Percentiles rank a stretch among this genome's conserved stretches.
Evolutionary conservation across 495 filamentous ascomycete species (phyloP).

Genomic region (Xylaria telfairii): DNA sequence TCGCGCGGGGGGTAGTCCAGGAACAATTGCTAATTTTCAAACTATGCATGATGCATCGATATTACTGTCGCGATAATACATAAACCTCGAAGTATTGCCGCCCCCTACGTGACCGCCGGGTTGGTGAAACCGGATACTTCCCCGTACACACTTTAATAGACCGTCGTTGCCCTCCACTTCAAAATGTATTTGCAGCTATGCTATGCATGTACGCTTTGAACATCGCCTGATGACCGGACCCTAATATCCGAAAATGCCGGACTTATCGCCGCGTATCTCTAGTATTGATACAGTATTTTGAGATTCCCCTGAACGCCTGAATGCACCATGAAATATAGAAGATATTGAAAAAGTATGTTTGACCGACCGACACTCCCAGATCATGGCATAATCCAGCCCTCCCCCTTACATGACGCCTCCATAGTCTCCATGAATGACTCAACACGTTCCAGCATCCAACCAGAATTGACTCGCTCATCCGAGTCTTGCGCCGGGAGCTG

Average conservation of each 20-base stretch:
- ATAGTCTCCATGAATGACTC: not conserved
- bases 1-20: too few species aligned
- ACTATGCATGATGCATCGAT: too few species aligned
- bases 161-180: not conserved
- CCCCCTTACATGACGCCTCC: slow-evolving; percentile 10
- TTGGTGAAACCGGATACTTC: too few species aligned
- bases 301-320: not conserved
- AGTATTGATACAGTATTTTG: slow-evolving; percentile 3
- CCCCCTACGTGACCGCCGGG: too few species aligned
- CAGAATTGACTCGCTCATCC: slow-evolving; percentile 1
- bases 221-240: not conserved
- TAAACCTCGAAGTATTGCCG: too few species aligned
- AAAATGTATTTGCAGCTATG: not conserved
- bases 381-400: slow-evolving; percentile 18
- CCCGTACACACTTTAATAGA: too few species aligned
- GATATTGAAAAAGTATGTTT: not conserved
- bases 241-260: not conserved
- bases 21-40: too few species aligned
- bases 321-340: not conserved
- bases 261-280: not conserved
- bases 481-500: not conserved
- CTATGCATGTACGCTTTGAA: not conserved
- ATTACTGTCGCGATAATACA: too few species aligned
- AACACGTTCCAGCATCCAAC: slow-evolving; percentile 9
- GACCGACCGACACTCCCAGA: not conserved